These are phyloP conservation scores for Plasmodium coatneyi DNA, from an alignment of 169 alveolate genomes.

Conservation along the genomic window DNA sequence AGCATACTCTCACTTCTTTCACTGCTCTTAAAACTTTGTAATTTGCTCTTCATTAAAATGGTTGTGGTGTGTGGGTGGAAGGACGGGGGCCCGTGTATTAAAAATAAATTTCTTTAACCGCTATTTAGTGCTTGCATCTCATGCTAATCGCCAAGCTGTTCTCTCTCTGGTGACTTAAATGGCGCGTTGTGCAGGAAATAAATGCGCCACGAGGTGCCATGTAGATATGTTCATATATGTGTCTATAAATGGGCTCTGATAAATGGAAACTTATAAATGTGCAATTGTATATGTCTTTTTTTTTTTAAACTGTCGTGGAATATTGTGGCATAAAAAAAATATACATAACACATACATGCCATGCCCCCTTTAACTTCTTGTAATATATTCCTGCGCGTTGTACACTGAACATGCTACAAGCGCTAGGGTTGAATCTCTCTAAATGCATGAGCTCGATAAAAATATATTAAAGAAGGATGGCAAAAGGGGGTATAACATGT, in stretches of 20 bases:
- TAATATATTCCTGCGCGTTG: constrained; percentile 27
- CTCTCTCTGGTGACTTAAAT: neutral
- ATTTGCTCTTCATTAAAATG: neutral
- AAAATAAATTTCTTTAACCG: neutral
- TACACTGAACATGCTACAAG: neutral
- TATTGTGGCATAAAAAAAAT: constrained; percentile 19
- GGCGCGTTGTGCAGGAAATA: neutral
- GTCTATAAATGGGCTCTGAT: neutral
- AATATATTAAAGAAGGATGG: constrained; percentile 18
- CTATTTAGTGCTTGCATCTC: neutral
- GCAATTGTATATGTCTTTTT: constrained; percentile 1
- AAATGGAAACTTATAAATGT: constrained; percentile 1
- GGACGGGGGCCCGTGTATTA: neutral
- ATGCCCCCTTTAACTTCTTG: constrained; percentile 13
- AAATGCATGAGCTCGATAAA: constrained; percentile 11
- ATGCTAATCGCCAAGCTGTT: neutral
- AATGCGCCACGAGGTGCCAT: neutral
- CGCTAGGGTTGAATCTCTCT: constrained; percentile 7
- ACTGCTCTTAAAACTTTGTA: neutral
- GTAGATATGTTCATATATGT: neutral
- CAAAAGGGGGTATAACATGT: neutral
- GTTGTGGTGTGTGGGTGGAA: neutral
- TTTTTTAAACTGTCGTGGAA: neutral
- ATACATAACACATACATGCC: constrained; percentile 26
- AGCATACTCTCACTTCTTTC: neutral